A percentile compares a stretch with the other conserved stretches of the same genome.
Conservation (phyloP, 768 basidiomycete species). For the Zangia roseola region DNA sequence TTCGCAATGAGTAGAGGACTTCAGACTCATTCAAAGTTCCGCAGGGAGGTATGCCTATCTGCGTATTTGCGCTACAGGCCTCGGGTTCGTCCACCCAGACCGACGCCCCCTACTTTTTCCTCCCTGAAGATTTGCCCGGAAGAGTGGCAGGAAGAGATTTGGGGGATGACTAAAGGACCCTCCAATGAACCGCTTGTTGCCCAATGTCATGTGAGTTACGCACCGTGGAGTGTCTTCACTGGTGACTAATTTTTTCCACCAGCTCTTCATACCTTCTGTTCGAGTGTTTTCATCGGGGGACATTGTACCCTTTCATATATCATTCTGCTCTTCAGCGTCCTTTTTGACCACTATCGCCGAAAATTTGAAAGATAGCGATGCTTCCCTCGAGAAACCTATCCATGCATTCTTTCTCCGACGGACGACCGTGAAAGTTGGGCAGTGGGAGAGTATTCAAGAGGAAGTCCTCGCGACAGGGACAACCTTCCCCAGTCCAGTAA, state of each 20-base stretch:
- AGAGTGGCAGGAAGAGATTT: slow-evolving; percentile 35
- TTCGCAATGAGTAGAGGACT: neutral
- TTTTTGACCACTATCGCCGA: slow-evolving; percentile 26
- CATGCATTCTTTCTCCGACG: slow-evolving; percentile 59
- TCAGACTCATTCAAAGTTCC: slow-evolving; percentile 2
- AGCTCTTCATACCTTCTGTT: slow-evolving; percentile 64
- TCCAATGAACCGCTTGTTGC: slow-evolving; percentile 15
- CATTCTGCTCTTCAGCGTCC: slow-evolving; percentile 49
- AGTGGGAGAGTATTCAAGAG: slow-evolving; percentile 13
- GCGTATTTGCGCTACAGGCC: slow-evolving; percentile 28
- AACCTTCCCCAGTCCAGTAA: slow-evolving; percentile 35
- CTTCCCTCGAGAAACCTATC: slow-evolving; percentile 29
- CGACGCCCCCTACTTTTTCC: slow-evolving; percentile 23
- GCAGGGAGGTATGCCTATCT: slow-evolving; percentile 23
- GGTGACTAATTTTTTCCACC: neutral
- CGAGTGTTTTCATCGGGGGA: slow-evolving; percentile 58
- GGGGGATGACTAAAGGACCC: slow-evolving; percentile 22
- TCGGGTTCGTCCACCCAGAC: slow-evolving; percentile 32
- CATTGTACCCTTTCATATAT: slow-evolving; percentile 64
- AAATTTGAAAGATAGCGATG: slow-evolving; percentile 6
- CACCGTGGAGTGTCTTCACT: neutral
- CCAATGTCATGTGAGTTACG: slow-evolving; percentile 30
- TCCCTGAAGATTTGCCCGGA: slow-evolving; percentile 29
- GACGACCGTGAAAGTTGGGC: slow-evolving; percentile 38
- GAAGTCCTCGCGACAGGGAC: slow-evolving; percentile 48